Percentiles rank a stretch among this genome's conserved stretches.
phyloP scores from a whole-genome alignment of 2,329 filamentous ascomycete genomes.

The Phialophora chinensis region DNA sequence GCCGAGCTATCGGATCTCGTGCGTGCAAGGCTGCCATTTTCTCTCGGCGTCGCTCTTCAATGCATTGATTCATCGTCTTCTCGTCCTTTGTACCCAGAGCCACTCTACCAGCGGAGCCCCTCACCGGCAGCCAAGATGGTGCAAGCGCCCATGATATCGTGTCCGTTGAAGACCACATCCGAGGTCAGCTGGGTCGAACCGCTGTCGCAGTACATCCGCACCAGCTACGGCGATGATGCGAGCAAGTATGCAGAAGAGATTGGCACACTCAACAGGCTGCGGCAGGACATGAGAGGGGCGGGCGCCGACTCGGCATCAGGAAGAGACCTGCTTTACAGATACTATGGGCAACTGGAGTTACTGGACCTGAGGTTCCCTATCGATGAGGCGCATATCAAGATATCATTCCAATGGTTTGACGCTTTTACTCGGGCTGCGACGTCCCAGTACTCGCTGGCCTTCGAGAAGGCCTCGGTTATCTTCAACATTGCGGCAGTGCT shows the following conservation, averaged over 20 bases:
- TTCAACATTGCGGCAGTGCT: constrained; percentile 99
- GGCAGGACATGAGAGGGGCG: constrained; percentile 97
- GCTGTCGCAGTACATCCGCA: constrained; percentile 89
- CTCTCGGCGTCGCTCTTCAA: background rate
- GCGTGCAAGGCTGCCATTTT: background rate
- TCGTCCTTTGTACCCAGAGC: background rate
- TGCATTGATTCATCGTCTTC: constrained; percentile 6
- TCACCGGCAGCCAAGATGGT: constrained; percentile 61
- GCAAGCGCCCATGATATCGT: constrained; percentile 92
- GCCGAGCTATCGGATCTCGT: constrained; percentile 4
- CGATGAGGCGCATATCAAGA: constrained; percentile 98
- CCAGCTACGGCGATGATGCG: constrained; percentile 94
- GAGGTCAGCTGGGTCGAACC: constrained; percentile 98
- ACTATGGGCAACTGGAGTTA: constrained; percentile 96
- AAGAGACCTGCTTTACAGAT: constrained; percentile 90
- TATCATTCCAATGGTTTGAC: constrained; percentile 98
- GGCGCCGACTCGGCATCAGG: constrained; percentile 96
- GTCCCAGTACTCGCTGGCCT: constrained; percentile 92
- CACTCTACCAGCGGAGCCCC: background rate
- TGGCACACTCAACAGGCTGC: constrained; percentile 86
- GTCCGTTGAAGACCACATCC: constrained; percentile 89
- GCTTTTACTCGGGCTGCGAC: constrained; percentile 99
- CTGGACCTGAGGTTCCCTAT: constrained; percentile 94
- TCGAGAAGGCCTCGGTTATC: constrained; percentile 98
- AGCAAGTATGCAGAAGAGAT: constrained; percentile 97